Base-by-base conservation (phyloP, 805 yeast species). In the Nakazawaea molendinolei region DNA sequence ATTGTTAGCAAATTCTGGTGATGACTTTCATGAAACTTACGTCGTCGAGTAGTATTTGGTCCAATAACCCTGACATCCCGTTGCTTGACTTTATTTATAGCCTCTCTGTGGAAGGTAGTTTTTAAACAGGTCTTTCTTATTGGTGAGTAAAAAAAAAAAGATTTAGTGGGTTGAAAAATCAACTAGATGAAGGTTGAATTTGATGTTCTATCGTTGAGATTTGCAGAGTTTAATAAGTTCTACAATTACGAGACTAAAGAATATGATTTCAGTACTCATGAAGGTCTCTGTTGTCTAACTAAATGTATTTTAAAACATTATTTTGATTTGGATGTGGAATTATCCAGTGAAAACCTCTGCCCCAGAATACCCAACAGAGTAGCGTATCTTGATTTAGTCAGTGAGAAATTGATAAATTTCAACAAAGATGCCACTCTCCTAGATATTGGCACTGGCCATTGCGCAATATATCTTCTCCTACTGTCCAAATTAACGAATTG, bases 11-110 rank as follows among this genome's bases (percentile, higher is more conserved):
- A 21, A 8, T 19, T 30, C 13, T 15, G n/a, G n/a, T n/a, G 20
- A 23, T 26, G 15, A 25, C n/a, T 17, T 29, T 6, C 2, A 12
- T 2, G 15, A 12, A 12, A 56, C 69, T 43, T 41, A 69, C 82
- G 49, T 85, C 95, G 43, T 83, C 87, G 43, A 85, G 71, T 22
- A 85, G 69, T 34, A 80, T 63, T 51, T 84, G 89, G 56, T 85
- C 95, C 21, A 85, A 56, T 9, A 65, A 47, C 51, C 65, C 53
- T 12, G 74, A 62, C 71, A 69, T 67, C 30, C 33, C 42, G 24
- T n/a, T 10, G 13, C 14, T 15, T 7, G 14, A 22, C 7, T 3
- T n/a, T 23, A 23, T 27, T 10, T 10, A 5, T 38, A 16, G 10
- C n/a, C 14, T 16, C n/a, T 17, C 15, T 15, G 33, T 26, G 19